Evolutionary conservation across 2,329 filamentous ascomycete species (phyloP).

Genomic region (Dactylellina cionopaga): DNA sequence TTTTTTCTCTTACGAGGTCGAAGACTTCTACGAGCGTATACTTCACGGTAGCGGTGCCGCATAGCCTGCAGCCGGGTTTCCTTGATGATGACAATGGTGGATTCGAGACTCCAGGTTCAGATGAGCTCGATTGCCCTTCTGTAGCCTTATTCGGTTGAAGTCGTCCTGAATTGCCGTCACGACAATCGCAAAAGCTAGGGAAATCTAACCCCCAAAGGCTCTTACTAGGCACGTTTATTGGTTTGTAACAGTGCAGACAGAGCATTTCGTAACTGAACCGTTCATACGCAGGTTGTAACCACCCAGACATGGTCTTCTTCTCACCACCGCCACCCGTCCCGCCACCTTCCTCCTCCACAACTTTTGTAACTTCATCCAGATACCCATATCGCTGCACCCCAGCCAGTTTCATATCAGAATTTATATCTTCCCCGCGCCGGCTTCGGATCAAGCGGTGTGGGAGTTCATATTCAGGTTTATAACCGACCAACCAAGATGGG

Average conservation of each 20-base stretch:
- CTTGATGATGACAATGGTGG: not conserved
- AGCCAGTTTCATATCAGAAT: conserved; percentile 7
- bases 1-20: conserved; percentile 26
- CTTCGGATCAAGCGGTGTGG: conserved; percentile 9
- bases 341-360: not conserved
- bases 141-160: not conserved
- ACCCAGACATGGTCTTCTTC: not conserved
- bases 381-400: conserved; percentile 17
- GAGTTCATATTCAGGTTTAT: conserved; percentile 41
- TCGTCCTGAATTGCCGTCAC: too few species aligned
- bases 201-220: conserved; percentile 23
- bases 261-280: conserved; percentile 23
- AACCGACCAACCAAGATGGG: conserved; percentile 18
- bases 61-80: conserved; percentile 26
- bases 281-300: conserved; percentile 35
- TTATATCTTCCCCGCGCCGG: conserved; percentile 8
- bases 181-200: conserved; percentile 18
- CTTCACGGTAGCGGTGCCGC: conserved; percentile 23
- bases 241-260: conserved; percentile 35
- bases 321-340: too few species aligned
- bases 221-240: conserved; percentile 1
- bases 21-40: conserved; percentile 39
- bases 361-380: conserved; percentile 15
- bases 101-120: not conserved
- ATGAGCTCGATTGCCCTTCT: not conserved